Evolutionary conservation across 352 stramenopile genomes (phyloP).

Genomic region (Pythium vanterpoolii): DNA sequence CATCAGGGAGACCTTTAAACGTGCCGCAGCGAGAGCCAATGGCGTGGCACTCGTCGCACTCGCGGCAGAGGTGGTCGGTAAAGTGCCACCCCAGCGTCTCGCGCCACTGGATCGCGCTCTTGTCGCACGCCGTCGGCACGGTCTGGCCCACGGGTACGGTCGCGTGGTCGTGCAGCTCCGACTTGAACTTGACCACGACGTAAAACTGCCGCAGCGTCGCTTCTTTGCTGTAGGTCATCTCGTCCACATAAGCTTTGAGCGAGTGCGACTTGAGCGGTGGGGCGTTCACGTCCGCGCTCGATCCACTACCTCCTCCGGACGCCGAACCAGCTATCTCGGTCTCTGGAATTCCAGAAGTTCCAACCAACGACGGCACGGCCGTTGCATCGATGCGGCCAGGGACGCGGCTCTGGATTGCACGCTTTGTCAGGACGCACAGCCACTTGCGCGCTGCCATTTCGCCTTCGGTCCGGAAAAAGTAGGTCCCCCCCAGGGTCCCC

Average conservation of each 20-base stretch:
- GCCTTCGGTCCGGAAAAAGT: constrained; percentile 79
- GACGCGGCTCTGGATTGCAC: constrained; percentile 70
- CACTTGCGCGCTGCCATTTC: constrained; percentile 74
- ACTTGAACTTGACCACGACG: constrained; percentile 84
- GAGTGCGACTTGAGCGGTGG: constrained; percentile 57
- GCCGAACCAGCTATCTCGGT: background rate
- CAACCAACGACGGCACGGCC: constrained; percentile 16
- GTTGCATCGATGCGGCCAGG: constrained; percentile 62
- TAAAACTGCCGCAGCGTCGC: constrained; percentile 78
- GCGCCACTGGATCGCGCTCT: constrained; percentile 69
- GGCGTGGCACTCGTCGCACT: constrained; percentile 64
- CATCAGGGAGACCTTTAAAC: constrained; percentile 73
- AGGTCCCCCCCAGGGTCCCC: constrained; percentile 72
- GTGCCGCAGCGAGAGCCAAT: constrained; percentile 54
- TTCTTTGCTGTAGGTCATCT: constrained; percentile 77
- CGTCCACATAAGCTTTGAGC: constrained; percentile 59
- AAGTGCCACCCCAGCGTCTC: constrained; percentile 79
- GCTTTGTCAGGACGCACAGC: constrained; percentile 79
- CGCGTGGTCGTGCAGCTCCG: constrained; percentile 75
- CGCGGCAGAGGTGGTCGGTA: constrained; percentile 65
- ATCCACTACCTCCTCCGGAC: background rate
- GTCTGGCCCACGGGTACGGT: constrained; percentile 72
- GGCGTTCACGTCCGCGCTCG: constrained; percentile 11
- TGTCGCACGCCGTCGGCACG: constrained; percentile 56
- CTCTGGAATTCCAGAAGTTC: background rate